Evolutionary conservation across 164 flowering plant species (phyloP).

Genomic region (Tetrastigma voinierianum): DNA sequence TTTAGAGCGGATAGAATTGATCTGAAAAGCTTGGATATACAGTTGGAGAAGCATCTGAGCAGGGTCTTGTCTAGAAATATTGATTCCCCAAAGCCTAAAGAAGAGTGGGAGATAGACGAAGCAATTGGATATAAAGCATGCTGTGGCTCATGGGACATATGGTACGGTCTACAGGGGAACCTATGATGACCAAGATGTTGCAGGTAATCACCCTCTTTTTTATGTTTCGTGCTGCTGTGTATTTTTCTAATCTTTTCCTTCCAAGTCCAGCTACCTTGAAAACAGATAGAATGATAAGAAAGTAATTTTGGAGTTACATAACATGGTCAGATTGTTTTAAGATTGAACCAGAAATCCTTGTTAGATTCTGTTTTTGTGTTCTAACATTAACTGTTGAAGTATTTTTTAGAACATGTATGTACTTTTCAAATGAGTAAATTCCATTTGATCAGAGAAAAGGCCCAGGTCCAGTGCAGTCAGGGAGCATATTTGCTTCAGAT

Average conservation of each 20-base stretch:
- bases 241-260: background rate
- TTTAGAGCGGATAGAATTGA: conserved; percentile 86
- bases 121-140: conserved; percentile 63
- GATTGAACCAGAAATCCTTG: background rate
- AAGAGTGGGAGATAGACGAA: conserved; percentile 92
- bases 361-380: background rate
- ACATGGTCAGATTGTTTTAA: background rate
- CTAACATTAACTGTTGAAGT: background rate
- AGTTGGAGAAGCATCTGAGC: conserved; percentile 81
- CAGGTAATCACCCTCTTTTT: conserved; percentile 48
- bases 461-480: no score
- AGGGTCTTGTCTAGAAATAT: conserved; percentile 64
- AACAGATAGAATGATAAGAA: background rate
- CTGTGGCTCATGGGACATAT: conserved; percentile 79
- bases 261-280: background rate
- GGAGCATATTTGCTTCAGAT: no score
- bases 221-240: background rate
- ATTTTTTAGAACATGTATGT: background rate
- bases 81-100: conserved; percentile 40
- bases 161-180: conserved; percentile 75
- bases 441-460: no score
- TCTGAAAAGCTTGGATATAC: conserved; percentile 67
- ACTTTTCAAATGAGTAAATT: no score
- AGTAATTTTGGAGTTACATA: background rate
- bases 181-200: conserved; percentile 83